phyloP scores from a whole-genome alignment of 2,329 filamentous ascomycete species.

The Cryphonectria naterciae region DNA sequence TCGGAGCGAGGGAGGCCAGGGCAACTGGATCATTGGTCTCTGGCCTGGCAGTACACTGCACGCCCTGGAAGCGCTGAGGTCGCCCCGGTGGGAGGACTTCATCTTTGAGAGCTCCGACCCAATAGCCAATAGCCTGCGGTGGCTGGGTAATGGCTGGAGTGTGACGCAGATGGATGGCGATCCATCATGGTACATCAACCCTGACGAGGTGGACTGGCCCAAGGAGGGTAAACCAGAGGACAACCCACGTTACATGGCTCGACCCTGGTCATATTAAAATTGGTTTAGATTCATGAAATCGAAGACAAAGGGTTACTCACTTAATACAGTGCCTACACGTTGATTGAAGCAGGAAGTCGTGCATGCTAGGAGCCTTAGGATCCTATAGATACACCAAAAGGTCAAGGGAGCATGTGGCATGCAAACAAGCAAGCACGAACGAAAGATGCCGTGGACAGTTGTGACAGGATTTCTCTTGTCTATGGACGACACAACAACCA shows the following conservation, averaged over 20 bases:
- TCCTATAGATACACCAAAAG: not conserved
- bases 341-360: not conserved
- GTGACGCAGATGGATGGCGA: constrained; percentile 42
- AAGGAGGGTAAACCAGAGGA: constrained; percentile 42
- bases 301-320: not conserved
- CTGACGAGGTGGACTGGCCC: constrained; percentile 43
- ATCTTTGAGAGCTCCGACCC: constrained; percentile 42
- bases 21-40: constrained; percentile 45
- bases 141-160: constrained; percentile 49
- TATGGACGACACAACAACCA: not conserved
- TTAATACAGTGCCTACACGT: not conserved
- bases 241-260: constrained; percentile 38
- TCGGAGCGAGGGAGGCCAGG: constrained; percentile 47
- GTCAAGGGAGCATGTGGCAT: not conserved
- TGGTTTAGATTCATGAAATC: not conserved
- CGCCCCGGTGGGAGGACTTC: constrained; percentile 53
- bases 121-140: constrained; percentile 41
- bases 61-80: constrained; percentile 45
- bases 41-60: constrained; percentile 53
- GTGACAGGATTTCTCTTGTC: not conserved
- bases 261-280: constrained; percentile 43
- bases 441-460: not conserved
- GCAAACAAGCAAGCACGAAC: not conserved
- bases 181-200: constrained; percentile 47
- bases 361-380: not conserved